Evolutionary conservation across 2,329 filamentous ascomycete genomes (phyloP).

Genomic region (Aureobasidium vineae): DNA sequence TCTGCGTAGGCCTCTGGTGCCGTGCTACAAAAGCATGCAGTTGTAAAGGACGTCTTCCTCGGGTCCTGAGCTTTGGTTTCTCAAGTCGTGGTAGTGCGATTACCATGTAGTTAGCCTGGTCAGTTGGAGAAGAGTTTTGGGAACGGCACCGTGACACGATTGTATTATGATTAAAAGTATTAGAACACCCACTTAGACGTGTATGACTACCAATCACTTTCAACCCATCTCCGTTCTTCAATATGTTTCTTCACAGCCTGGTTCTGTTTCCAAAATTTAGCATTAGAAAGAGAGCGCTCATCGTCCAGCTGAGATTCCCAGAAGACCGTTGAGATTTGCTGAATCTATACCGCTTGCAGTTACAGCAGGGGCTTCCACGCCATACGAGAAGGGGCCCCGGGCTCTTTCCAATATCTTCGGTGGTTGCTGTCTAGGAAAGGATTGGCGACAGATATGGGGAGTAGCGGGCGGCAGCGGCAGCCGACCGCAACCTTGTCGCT

Average conservation of each 20-base stretch:
- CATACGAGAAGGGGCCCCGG: not conserved
- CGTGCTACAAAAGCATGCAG: no score
- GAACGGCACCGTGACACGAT: not conserved
- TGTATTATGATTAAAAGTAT: not conserved
- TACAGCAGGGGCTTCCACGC: not conserved
- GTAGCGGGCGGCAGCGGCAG: not conserved
- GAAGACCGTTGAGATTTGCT: not conserved
- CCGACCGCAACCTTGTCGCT: slow-evolving; percentile 6
- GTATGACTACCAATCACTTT: no score
- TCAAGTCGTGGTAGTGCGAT: no score
- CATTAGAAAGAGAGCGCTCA: no score
- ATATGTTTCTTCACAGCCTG: no score
- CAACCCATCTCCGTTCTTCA: no score
- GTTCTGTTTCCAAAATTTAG: no score
- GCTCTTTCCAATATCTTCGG: not conserved
- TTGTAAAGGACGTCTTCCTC: no score
- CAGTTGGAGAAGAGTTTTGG: not conserved
- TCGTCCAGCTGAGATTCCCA: no score
- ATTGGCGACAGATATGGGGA: not conserved
- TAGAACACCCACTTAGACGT: not conserved
- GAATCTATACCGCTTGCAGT: not conserved
- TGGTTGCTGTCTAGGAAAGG: not conserved
- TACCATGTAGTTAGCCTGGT: no score
- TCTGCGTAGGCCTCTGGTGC: not conserved
- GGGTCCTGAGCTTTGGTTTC: no score